Base-by-base conservation (phyloP, 805 yeast species). In the Metschnikowia aberdeeniae region DNA sequence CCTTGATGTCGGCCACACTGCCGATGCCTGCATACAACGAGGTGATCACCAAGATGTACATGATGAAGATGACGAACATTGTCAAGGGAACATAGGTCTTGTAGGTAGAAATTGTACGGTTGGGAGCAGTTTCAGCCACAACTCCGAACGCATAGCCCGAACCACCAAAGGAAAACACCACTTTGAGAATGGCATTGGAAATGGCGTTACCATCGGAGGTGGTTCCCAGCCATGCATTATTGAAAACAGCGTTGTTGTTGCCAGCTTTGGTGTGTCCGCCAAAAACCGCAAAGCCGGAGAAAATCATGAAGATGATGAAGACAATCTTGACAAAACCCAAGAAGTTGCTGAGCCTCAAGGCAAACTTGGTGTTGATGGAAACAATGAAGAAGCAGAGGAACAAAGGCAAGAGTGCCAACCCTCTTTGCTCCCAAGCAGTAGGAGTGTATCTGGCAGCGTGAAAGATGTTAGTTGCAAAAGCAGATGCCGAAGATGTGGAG, bases 161-260 rank as follows among this genome's bases (percentile, higher is more conserved):
- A 32, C 77, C 77, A 42, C 73, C 65, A 46, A 67, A 73, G 1
- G 77, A 62, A 40, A 73, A 73, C 3, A 73, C 60, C 34, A 70
- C 75, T 63, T 54, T 68, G 49, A 74, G 67, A 56, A 73, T 71
- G 1, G 77, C 71, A 46, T 55, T 67, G 8, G 73, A 65, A 48
- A 73, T 72, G 10, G 67, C 59, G 53, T 73, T 69, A 10, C 75
- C 74, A 46, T 65, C 66, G 1, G 59, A 59, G 0, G 76, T 72
- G 2, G 77, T 63, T 1, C 76, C 72, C 27, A 54, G 53, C 64
- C 72, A 67, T 0, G 72, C 59, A 49, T 72, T 54, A 28, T 60
- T 54, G 52, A 72, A 72, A 34, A 64, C 63, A 1, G 51, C 52
- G n/a, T 53, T 59, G 10, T 70, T 66, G 40, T 67, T 47, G 22